phyloP scores from a whole-genome alignment of 345 rosid genomes.

The Isatis tinctoria region DNA sequence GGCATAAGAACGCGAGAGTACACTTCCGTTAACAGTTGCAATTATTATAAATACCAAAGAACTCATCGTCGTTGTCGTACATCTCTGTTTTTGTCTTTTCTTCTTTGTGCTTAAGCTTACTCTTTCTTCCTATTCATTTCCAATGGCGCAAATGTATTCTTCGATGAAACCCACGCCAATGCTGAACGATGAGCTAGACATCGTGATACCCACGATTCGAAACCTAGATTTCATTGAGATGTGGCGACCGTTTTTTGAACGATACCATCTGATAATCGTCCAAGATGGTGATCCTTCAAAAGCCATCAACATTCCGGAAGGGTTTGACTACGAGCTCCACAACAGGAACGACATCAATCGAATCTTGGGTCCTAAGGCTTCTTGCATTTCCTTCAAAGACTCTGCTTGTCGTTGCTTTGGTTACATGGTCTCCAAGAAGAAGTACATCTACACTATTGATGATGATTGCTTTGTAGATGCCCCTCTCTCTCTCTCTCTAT shows the following conservation, averaged over 20 bases:
- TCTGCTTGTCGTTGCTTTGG: conserved; percentile 56
- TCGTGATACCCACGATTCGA: conserved; percentile 33
- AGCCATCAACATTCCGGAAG: conserved; percentile 21
- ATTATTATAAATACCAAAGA: conserved; percentile 9
- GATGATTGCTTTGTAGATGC: conserved; percentile 60
- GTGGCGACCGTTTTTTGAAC: conserved; percentile 30
- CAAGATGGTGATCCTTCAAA: conserved; percentile 34
- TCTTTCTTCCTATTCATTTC: background rate
- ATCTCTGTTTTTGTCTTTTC: conserved; percentile 2
- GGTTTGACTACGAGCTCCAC: conserved; percentile 29
- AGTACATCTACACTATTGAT: conserved; percentile 57
- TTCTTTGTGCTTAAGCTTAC: background rate
- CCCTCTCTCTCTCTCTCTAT: background rate
- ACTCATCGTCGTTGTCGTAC: background rate
- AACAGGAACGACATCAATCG: conserved; percentile 31
- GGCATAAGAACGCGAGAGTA: background rate
- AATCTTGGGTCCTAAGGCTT: conserved; percentile 31
- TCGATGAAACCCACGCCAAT: conserved; percentile 21
- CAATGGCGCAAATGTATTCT: conserved; percentile 24
- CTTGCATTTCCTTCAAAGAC: conserved; percentile 33
- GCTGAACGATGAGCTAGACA: conserved; percentile 30
- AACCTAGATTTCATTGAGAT: conserved; percentile 31
- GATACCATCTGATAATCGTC: conserved; percentile 30
- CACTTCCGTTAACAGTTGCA: background rate
- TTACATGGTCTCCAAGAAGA: conserved; percentile 60